A percentile compares a stretch with the other conserved stretches of the same genome.
Evolutionary conservation across 495 filamentous ascomycete species (phyloP).

Genomic region (Amorphotheca resinae): DNA sequence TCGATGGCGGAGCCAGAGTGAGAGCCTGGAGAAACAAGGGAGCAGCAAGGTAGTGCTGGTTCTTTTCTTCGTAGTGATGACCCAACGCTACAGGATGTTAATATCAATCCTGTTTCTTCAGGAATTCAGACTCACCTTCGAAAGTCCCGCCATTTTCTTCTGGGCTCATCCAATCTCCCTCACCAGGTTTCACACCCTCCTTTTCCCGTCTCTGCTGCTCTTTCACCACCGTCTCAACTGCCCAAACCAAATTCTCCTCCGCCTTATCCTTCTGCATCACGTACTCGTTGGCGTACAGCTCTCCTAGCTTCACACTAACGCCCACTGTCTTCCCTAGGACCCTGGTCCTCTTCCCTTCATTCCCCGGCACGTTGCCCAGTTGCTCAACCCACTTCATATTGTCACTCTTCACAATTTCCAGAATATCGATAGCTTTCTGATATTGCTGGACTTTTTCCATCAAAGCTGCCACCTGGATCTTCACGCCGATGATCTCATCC

Average conservation of each 20-base stretch:
- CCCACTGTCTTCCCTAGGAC: conserved; percentile 60
- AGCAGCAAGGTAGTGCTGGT: conserved; percentile 63
- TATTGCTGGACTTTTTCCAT: conserved; percentile 60
- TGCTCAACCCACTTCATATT: conserved; percentile 49
- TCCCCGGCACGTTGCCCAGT: conserved; percentile 36
- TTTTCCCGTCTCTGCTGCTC: conserved; percentile 55
- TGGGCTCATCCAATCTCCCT: conserved; percentile 62
- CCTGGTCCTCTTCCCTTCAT: conserved; percentile 52
- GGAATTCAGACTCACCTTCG: conserved; percentile 36
- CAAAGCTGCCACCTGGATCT: conserved; percentile 65
- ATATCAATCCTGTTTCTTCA: background rate
- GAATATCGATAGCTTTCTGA: conserved; percentile 52
- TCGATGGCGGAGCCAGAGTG: conserved; percentile 46
- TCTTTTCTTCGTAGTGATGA: conserved; percentile 52
- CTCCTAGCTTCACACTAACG: conserved; percentile 67
- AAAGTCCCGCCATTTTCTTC: conserved; percentile 61
- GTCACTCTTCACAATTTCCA: conserved; percentile 53
- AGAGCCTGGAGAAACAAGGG: conserved; percentile 85
- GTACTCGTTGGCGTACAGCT: conserved; percentile 55
- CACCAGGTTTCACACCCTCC: conserved; percentile 48
- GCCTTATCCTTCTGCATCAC: conserved; percentile 50
- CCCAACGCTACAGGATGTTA: conserved; percentile 43
- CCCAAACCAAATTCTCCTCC: conserved; percentile 63
- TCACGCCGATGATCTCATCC: conserved; percentile 81
- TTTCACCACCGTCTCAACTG: conserved; percentile 65